Conservation (phyloP, 345 rosid genomes). For the Eucalyptus fibrosa region DNA sequence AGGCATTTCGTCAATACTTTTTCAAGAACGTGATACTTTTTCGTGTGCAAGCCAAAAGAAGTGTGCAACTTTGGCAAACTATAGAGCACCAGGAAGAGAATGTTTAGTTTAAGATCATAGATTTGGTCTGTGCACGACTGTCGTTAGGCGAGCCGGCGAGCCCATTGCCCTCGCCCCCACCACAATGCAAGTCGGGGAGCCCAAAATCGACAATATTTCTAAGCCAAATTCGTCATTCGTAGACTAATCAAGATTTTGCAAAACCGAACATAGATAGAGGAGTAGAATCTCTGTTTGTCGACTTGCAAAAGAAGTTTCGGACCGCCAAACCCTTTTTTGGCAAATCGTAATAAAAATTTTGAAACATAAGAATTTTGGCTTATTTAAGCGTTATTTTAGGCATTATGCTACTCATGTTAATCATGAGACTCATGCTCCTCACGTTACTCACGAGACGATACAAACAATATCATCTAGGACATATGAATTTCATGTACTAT, state of each 20-base stretch:
- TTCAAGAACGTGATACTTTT: neutral
- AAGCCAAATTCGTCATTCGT: neutral
- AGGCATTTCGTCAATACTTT: neutral
- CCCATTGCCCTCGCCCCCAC: too few relatives aligned
- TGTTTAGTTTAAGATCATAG: too few relatives aligned
- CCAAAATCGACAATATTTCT: neutral
- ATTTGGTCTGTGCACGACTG: too few relatives aligned
- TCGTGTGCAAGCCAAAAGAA: neutral
- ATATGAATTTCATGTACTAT: neutral
- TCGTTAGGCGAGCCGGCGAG: too few relatives aligned
- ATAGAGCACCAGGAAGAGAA: neutral
- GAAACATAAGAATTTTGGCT: neutral
- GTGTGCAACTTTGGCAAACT: neutral
- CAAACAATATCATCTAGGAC: neutral
- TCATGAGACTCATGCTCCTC: neutral
- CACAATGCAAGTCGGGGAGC: too few relatives aligned
- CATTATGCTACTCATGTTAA: neutral
- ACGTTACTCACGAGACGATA: neutral
- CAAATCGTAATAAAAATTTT: rapidly evolving
- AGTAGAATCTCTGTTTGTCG: neutral
- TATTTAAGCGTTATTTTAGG: neutral
- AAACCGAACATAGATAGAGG: neutral
- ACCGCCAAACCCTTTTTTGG: neutral
- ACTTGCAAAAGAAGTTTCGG: neutral
- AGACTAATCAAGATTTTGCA: neutral